Percentiles rank a stretch among this genome's conserved stretches.
Evolutionary conservation across 2,329 filamentous ascomycete genomes (phyloP).

Genomic region (Colletotrichum echinochloae): DNA sequence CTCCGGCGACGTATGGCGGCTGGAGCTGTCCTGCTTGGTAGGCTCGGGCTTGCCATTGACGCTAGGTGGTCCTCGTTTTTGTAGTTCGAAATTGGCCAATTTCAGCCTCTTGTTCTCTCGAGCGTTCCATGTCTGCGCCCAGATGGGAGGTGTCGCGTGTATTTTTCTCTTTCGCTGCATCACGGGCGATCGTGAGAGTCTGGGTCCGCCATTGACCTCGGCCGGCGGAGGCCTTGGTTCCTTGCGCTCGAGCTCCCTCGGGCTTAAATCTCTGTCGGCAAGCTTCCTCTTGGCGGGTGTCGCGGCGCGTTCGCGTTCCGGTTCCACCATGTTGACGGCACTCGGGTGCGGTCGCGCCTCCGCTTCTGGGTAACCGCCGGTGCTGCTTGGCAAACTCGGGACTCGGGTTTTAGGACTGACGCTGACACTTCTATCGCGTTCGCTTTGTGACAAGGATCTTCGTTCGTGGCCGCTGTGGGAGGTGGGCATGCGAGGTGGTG

Average conservation of each 20-base stretch:
- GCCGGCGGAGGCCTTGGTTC: constrained; percentile 62
- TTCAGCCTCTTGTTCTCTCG: constrained; percentile 53
- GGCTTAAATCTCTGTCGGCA: constrained; percentile 60
- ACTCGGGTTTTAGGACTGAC: constrained; percentile 83
- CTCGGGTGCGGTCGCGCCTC: constrained; percentile 37
- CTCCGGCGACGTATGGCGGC: constrained; percentile 62
- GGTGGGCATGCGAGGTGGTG: constrained; percentile 52
- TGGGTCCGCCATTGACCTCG: constrained; percentile 58
- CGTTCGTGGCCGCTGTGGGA: constrained; percentile 61
- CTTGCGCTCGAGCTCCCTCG: constrained; percentile 63
- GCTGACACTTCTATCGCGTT: constrained; percentile 78
- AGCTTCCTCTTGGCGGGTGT: constrained; percentile 62
- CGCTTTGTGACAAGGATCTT: constrained; percentile 66
- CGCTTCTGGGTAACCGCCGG: constrained; percentile 46
- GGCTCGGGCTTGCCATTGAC: constrained; percentile 55
- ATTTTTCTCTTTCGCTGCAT: constrained; percentile 55
- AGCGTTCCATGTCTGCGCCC: constrained; percentile 58
- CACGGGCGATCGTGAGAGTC: constrained; percentile 41
- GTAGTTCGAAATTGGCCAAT: constrained; percentile 60
- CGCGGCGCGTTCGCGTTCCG: constrained; percentile 50
- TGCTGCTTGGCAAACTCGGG: constrained; percentile 61
- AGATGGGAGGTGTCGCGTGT: constrained; percentile 57
- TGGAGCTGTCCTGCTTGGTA: constrained; percentile 49
- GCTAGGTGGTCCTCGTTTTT: constrained; percentile 51
- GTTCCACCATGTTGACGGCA: constrained; percentile 45